Conservation (phyloP, 202 grass and related monocot genomes). For the Panicum hallii region DNA sequence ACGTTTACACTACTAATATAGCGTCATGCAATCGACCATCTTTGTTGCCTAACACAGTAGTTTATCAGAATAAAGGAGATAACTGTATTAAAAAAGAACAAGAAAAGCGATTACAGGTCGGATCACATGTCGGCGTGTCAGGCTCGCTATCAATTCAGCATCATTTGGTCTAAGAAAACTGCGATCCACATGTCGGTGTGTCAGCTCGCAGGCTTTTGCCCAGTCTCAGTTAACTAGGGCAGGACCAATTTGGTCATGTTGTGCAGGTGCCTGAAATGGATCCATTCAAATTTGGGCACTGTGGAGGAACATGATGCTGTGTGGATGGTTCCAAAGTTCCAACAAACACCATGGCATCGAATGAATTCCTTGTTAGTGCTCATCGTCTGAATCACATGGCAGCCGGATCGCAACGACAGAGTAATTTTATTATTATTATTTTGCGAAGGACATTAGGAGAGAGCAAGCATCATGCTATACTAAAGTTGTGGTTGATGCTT, state of each 20-base stretch:
- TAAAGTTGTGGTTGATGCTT: neutral
- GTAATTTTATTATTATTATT: neutral
- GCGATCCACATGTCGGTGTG: slow-evolving; percentile 20
- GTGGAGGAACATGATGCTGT: neutral
- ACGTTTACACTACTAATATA: neutral
- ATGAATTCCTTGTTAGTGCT: slow-evolving; percentile 6
- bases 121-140: slow-evolving; percentile 31
- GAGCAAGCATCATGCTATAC: neutral
- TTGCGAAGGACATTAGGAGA: neutral
- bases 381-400: slow-evolving; percentile 43
- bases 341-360: slow-evolving; percentile 3
- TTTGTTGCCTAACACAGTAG: slow-evolving; percentile 17
- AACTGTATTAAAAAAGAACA: neutral
- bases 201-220: slow-evolving; percentile 34
- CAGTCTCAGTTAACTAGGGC: neutral
- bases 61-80: slow-evolving; percentile 20
- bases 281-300: slow-evolving; percentile 12
- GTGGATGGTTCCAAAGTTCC: neutral
- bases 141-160: slow-evolving; percentile 22
- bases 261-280: slow-evolving; percentile 23
- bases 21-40: neutral
- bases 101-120: slow-evolving; percentile 16
- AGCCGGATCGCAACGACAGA: neutral
- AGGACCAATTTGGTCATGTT: slow-evolving; percentile 45
- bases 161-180: slow-evolving; percentile 34